These are phyloP conservation scores for Candida peoriensis DNA, from an alignment of 805 yeast genomes.

Conservation along the genomic window DNA sequence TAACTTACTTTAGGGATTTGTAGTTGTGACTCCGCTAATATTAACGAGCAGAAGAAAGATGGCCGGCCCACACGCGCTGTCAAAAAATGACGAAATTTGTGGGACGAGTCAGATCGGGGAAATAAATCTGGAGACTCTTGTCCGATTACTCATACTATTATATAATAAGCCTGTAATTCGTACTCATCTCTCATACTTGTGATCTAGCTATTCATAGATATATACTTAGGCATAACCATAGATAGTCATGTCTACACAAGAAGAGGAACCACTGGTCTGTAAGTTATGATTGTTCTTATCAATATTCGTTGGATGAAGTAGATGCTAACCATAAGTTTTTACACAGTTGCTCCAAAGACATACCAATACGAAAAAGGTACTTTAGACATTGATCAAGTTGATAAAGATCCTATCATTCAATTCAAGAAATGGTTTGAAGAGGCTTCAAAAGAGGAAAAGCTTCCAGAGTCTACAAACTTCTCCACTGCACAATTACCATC, in stretches of 20 bases:
- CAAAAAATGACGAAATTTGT: no score
- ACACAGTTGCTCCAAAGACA: constrained; percentile 69
- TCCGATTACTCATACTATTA: no score
- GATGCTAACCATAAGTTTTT: neutral
- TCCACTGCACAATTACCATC: constrained; percentile 85
- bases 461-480: constrained; percentile 84
- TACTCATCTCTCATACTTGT: no score
- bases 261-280: constrained; percentile 23
- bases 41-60: no score
- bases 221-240: no score
- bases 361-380: constrained; percentile 76
- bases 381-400: constrained; percentile 49
- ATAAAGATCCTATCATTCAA: constrained; percentile 62
- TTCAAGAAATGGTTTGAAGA: constrained; percentile 83
- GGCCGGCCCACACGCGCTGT: no score
- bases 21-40: no score
- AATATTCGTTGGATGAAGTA: neutral
- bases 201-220: no score
- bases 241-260: constrained; percentile 8
- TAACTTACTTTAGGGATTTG: no score
- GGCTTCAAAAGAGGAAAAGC: constrained; percentile 54
- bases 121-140: no score
- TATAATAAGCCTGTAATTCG: no score
- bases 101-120: no score
- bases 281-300: constrained; percentile 3